Base-by-base conservation (phyloP, 108 stramenopile species). In the Skeletonema marinoi region DNA sequence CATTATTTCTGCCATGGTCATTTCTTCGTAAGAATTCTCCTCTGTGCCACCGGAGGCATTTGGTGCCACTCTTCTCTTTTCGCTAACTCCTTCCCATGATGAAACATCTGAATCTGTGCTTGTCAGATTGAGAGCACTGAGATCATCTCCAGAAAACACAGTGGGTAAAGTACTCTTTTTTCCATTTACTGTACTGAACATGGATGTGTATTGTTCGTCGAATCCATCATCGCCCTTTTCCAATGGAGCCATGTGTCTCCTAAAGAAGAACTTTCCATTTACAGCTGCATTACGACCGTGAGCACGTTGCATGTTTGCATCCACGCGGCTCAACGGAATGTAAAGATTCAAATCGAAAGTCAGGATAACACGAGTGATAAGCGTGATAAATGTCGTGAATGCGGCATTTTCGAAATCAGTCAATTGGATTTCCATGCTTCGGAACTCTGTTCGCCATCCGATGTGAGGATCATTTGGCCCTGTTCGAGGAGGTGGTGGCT, bases 351-450 rank as follows among this genome's bases (percentile, higher is more conserved):
- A 85, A 85, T 99, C 98, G 74, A 99, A 99, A n/a, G 98, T 97
- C 73, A 99, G 86, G 70, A 98, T 98, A 13, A 95, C 96, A 7
- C 99, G 82, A n/a, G 97, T 98, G 10, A 98, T 68, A 58, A 99
- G 80, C 16, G 98, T 97, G 41, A 88, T 94, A 81, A 98, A 97
- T 9, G 95, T 96, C 13, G 97, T 89, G 73, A 98, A 98, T 3
- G 99, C 99, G 1, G 99, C 96, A 85, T 99, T 98, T 72, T 98
- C 99, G 65, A 97, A 98, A 74, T 99, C 99, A 7, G 99, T 99
- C 16, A 97, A 86, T 74, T 98, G 98, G 69, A 98, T 89, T 83
- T 99, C 99, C 97, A 99, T 97, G 65, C 97, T 93, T 17, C 99
- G 88, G 88, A 98, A 98, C 78, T 99, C 99, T 7, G 96, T 96